Base-by-base conservation (phyloP, 805 yeast genomes). In the Maudiozyma barnettii region DNA sequence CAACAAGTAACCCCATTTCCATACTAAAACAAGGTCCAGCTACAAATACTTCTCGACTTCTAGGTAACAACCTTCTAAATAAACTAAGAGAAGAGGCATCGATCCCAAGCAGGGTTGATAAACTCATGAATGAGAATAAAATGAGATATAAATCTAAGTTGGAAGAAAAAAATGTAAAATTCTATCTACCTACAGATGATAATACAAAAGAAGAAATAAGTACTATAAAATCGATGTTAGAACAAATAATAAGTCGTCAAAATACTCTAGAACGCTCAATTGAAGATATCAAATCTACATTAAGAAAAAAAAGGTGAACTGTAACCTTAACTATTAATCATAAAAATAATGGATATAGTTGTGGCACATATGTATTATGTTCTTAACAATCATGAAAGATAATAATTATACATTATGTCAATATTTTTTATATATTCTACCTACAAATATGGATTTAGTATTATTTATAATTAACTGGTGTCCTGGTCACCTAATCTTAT, bases 401-500 rank as follows among this genome's bases (percentile, higher is more conserved):
- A n/a, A n/a, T n/a, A n/a, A n/a, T n/a, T n/a, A n/a, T n/a, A n/a
- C n/a, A n/a, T n/a, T n/a, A n/a, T n/a, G n/a, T n/a, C n/a, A n/a
- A n/a, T n/a, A n/a, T n/a, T n/a, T n/a, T 26, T 26, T 26, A 26
- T 26, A 26, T 26, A 6, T 6, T 26, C 30, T 26, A 6, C 30
- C 8, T 6, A 26, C 8, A 4, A 26, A 9, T 12, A 26, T n/a
- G 30, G 30, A 26, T 26, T 26, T 26, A 26, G 8, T 4, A 26
- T 26, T 26, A 26, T 5, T 23, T 26, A 3, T 26, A 9, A 26
- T 9, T 26, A 9, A 9, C 10, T 26, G 8, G 30, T 37, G 8
- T 37, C 22, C 40, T 20, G 19, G 20, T 10, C 40, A n/a, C 83
- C 75, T 35, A 89, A 71, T 49, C 76, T 78, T 13, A 69, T 77